phyloP scores from a whole-genome alignment of 805 yeast genomes.

The Metschnikowia koreensis region DNA sequence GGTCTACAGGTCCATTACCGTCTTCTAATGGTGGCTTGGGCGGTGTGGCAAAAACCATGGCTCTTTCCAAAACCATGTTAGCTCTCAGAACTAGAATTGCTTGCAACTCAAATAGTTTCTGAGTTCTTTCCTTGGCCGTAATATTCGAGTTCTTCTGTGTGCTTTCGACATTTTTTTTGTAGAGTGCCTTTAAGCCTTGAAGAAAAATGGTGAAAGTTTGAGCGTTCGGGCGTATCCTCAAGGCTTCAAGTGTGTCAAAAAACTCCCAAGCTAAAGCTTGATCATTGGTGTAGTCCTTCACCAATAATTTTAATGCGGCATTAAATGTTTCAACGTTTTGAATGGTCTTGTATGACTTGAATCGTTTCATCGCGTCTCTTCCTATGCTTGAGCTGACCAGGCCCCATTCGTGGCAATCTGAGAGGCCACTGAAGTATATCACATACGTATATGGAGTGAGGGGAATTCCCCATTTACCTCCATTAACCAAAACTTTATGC shows the following conservation, averaged over 20 bases:
- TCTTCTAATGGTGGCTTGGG: slow-evolving; percentile 34
- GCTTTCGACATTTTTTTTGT: slow-evolving; percentile 16
- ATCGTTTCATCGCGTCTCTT: slow-evolving; percentile 22
- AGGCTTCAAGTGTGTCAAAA: slow-evolving; percentile 27
- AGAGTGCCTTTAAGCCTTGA: slow-evolving; percentile 30
- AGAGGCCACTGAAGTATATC: slow-evolving; percentile 36
- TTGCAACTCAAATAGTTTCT: slow-evolving; percentile 27
- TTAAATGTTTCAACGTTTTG: slow-evolving; percentile 32
- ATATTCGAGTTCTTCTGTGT: slow-evolving; percentile 17
- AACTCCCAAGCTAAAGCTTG: slow-evolving; percentile 39
- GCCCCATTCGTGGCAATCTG: slow-evolving; percentile 35
- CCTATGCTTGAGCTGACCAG: slow-evolving; percentile 21
- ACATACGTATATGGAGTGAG: slow-evolving; percentile 46
- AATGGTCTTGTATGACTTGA: slow-evolving; percentile 15
- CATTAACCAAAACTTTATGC: slow-evolving; percentile 47
- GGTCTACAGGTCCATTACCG: slow-evolving; percentile 19
- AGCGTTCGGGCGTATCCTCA: slow-evolving; percentile 26
- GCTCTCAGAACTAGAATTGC: slow-evolving; percentile 28
- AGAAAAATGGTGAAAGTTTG: slow-evolving; percentile 41
- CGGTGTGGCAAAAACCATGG: slow-evolving; percentile 30
- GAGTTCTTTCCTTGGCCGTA: slow-evolving; percentile 20
- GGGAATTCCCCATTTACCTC: slow-evolving; percentile 62
- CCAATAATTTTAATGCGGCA: slow-evolving; percentile 34
- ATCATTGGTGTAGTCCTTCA: slow-evolving; percentile 32
- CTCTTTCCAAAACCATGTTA: slow-evolving; percentile 27